These are phyloP conservation scores for Aspergillus nidulans DNA, from an alignment of 495 filamentous ascomycete species.

Conservation along the genomic window DNA sequence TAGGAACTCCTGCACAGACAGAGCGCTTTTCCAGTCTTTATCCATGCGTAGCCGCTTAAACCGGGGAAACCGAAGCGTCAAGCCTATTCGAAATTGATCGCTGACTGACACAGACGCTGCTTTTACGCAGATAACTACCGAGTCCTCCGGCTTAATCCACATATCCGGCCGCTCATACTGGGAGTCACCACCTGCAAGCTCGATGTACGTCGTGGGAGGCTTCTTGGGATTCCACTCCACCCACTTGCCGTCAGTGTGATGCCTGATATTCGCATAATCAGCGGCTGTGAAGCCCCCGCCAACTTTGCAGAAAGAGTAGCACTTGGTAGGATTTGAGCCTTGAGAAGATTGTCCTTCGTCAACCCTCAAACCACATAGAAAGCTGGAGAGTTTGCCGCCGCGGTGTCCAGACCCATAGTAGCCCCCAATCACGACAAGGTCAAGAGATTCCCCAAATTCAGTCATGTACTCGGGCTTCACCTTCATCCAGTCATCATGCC, in stretches of 20 bases:
- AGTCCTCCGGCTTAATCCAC: constrained; percentile 90
- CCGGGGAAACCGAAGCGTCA: constrained; percentile 86
- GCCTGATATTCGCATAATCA: constrained; percentile 77
- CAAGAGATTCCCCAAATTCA: constrained; percentile 90
- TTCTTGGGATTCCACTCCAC: constrained; percentile 72
- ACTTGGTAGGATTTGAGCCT: constrained; percentile 62
- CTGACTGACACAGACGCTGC: constrained; percentile 73
- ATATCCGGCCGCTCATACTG: constrained; percentile 82
- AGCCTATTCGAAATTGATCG: constrained; percentile 69
- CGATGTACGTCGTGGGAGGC: constrained; percentile 75
- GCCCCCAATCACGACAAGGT: constrained; percentile 84
- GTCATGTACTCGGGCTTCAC: constrained; percentile 99
- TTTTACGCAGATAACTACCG: constrained; percentile 83
- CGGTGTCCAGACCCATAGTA: constrained; percentile 87
- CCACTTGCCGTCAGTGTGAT: constrained; percentile 90
- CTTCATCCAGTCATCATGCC: constrained; percentile 98
- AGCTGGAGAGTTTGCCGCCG: constrained; percentile 78
- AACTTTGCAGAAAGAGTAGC: constrained; percentile 91
- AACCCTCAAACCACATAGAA: constrained; percentile 79
- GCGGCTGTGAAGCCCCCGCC: constrained; percentile 84
- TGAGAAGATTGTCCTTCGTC: constrained; percentile 56
- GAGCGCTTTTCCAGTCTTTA: constrained; percentile 75
- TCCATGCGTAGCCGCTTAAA: constrained; percentile 81
- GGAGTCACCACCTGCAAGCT: constrained; percentile 69
- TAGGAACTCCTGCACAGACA: constrained; percentile 73